Evolutionary conservation across 495 filamentous ascomycete species (phyloP).

Genomic region (Penicillium malachiteum): DNA sequence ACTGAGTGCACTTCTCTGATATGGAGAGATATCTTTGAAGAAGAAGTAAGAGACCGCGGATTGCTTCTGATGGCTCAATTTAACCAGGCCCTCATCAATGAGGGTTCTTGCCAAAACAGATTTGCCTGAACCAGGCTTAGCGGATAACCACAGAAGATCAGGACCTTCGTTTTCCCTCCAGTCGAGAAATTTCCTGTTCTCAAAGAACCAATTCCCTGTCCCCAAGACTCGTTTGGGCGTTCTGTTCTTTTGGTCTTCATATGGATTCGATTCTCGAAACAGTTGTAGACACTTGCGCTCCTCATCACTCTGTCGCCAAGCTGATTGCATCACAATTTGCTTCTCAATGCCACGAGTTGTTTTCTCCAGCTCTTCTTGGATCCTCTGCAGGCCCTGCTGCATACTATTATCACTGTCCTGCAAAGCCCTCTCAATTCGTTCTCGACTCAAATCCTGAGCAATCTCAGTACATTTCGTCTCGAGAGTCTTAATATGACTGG

Average conservation of each 20-base stretch:
- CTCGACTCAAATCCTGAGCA: conserved; percentile 8
- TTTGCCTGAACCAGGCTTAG: conserved; percentile 9
- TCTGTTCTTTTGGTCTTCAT: conserved; percentile 9
- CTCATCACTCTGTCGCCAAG: conserved; percentile 8
- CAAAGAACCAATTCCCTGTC: conserved; percentile 27
- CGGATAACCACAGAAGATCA: conserved; percentile 9
- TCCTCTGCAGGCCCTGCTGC: conserved; percentile 2
- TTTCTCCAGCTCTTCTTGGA: conserved; percentile 6
- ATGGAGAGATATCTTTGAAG: conserved; percentile 53
- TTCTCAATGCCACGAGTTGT: conserved; percentile 2
- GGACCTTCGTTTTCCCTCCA: conserved; percentile 5
- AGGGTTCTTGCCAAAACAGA: conserved; percentile 2
- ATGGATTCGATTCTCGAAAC: conserved; percentile 9
- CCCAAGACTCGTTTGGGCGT: conserved; percentile 4
- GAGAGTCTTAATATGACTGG: conserved; percentile 3
- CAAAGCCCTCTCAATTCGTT: conserved; percentile 5
- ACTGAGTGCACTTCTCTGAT: conserved; percentile 37
- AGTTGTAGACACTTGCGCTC: conserved; percentile 10
- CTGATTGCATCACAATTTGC: conserved; percentile 8
- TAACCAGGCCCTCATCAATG: conserved; percentile 4
- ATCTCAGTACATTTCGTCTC: conserved; percentile 7
- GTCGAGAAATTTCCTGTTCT: conserved; percentile 7
- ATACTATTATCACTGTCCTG: conserved; percentile 4
- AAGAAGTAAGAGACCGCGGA: conserved; percentile 51
- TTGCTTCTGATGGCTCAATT: conserved; percentile 3